Base-by-base conservation (phyloP, 768 basidiomycete genomes). In the Tephrocybe sp. region DNA sequence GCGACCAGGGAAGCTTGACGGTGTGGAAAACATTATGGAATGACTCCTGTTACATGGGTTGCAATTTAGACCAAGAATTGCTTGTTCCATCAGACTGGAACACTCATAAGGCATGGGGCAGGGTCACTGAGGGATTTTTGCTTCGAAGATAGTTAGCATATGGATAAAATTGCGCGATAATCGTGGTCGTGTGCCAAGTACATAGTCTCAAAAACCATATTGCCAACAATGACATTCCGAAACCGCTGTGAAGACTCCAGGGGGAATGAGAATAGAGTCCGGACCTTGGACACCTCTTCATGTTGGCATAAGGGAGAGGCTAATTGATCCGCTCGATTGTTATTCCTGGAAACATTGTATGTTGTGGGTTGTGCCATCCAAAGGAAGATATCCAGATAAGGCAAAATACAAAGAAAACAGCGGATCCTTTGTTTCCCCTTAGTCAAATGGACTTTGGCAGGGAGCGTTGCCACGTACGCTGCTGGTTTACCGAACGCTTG, bases 231-330 rank as follows among this genome's bases (percentile, higher is more conserved):
- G 28, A 24, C 26, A 23, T 15, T 21, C n/a, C 38, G 37, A 30
- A 48, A 26, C 28, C 12, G 48, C 30, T 48, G 37, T n/a, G 32
- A 20, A 25, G 20, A n/a, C 20, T 18, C 17, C 9, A 36, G 18
- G 7, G 17, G 26, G 34, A 28, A 44, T 36, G 34, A 25, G 25
- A 21, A 32, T n/a, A n/a, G n/a, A n/a, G n/a, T 37, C 32, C 10
- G 54, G 54, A 55, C 54, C 54, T 56, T 51, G 48, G 52, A 58
- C 52, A 54, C 52, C 43, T 49, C 41, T 57, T 57, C 44, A 55
- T 55, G 33, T 33, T 21, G 37, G 34, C 48, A 14, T 17, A 37
- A 36, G 28, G 28, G 42, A 12, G 33, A 38, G 23, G 26, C 17
- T 23, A 24, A 21, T 38, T 49, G 37, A 44, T 54, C 48, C 48